Percentiles rank a stretch among this genome's conserved stretches.
phyloP scores from a whole-genome alignment of 1,139 yeast species.

The Sporopachydermia cereana region DNA sequence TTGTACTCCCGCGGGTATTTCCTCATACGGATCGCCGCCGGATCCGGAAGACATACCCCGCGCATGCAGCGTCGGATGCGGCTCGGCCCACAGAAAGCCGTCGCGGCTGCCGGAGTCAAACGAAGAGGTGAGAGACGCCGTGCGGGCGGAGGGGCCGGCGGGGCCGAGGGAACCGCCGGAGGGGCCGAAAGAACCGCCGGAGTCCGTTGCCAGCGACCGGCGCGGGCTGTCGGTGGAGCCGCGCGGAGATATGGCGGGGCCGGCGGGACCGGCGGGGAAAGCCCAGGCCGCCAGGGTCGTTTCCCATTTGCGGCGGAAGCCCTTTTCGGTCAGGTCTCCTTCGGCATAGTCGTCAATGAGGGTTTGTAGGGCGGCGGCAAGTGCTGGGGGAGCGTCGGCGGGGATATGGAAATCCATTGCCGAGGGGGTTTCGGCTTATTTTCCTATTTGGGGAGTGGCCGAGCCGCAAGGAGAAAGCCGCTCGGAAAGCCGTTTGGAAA shows the following conservation, averaged over 20 bases:
- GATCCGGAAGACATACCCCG: neutral
- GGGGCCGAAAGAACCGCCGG: conserved; percentile 4
- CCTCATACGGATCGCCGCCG: conserved; percentile 6
- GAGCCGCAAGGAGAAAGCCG: too few species aligned
- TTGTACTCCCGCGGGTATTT: conserved; percentile 13
- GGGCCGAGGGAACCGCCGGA: neutral
- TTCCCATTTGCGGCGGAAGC: conserved; percentile 34
- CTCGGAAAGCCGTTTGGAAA: too few species aligned
- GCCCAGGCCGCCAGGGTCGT: conserved; percentile 20
- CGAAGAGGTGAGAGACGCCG: neutral
- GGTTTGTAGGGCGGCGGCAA: conserved; percentile 22
- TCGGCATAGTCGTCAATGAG: conserved; percentile 34
- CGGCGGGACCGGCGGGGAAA: conserved; percentile 7
- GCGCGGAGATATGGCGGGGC: conserved; percentile 4
- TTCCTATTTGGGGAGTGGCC: too few species aligned
- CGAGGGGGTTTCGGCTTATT: too few species aligned
- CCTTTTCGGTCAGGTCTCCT: conserved; percentile 39
- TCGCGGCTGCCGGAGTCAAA: neutral
- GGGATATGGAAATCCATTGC: conserved; percentile 25
- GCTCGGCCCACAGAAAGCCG: neutral
- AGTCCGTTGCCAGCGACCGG: neutral
- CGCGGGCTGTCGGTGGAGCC: neutral
- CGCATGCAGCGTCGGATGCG: neutral
- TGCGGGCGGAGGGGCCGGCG: conserved; percentile 7
- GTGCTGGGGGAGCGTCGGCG: conserved; percentile 14